Conservation (phyloP, 352 stramenopile species). For the Aphanomyces astaci region DNA sequence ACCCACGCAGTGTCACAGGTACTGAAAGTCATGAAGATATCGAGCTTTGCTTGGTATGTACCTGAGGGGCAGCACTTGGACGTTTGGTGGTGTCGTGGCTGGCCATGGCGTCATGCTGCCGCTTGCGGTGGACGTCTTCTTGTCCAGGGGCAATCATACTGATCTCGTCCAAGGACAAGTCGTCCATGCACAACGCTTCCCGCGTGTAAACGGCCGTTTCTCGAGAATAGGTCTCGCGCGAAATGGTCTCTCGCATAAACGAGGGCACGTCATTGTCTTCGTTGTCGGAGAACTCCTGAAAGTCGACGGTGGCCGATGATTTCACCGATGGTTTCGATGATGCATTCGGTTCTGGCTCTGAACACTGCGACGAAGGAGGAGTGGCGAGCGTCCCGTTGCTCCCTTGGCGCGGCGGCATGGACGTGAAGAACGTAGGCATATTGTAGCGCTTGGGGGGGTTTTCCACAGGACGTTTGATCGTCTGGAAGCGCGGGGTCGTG, state of each 20-base stretch:
- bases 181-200: conserved; percentile 20
- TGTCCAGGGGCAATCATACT: conserved; percentile 12
- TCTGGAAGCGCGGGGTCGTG: neutral
- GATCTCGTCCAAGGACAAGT: conserved; percentile 12
- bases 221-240: conserved; percentile 4
- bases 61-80: too few relatives aligned
- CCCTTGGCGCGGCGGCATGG: neutral
- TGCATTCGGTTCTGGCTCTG: too few relatives aligned
- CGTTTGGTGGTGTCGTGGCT: too few relatives aligned
- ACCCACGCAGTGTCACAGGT: neutral
- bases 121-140: conserved; percentile 7
- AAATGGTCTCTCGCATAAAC: conserved; percentile 3
- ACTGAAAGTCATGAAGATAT: too few relatives aligned
- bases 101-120: neutral
- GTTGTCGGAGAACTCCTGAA: conserved; percentile 12
- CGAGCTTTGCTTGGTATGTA: too few relatives aligned
- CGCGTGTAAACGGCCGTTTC: conserved; percentile 12
- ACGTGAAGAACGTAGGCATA: conserved; percentile 21
- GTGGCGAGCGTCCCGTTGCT: neutral
- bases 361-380: too few relatives aligned
- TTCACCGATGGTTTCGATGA: neutral
- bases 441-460: conserved; percentile 20
- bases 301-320: neutral
- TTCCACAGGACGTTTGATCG: neutral
- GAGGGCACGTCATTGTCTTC: conserved; percentile 15